Base-by-base conservation (phyloP, 805 yeast species). In the Candida xyloterini region DNA sequence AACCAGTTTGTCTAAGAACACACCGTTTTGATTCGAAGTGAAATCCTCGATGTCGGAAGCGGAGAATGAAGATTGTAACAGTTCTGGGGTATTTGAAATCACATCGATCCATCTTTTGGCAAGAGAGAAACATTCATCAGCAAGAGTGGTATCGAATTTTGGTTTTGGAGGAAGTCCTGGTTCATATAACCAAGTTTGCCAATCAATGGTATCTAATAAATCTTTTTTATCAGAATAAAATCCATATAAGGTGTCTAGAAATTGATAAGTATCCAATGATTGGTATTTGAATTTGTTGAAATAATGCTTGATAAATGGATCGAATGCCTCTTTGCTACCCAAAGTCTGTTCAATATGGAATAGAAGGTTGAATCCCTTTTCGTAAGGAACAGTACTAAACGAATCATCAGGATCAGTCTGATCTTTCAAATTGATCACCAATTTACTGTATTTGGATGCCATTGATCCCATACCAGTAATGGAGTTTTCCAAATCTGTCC, bases 91-190 rank as follows among this genome's bases (percentile, higher is more conserved):
- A 4, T 38, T 41, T 3, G 48, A 44, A 2, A 75, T 68, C 1
- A 66, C 63, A 1, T 51, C 46, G 30, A 66, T 63, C 96, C 96
- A 90, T 52, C 65, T 70, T 13, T 70, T 68, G 15, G 90, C 87
- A 42, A 89, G 70, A 3, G 55, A 51, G 51, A 78, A 77, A 52
- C 91, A 87, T 55, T 76, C 73, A 53, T 83, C 88, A 7, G 84
- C 95, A 53, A 89, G 67, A 2, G 80, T 67, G 2, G 95, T 85
- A 57, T 86, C 87, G 56, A 89, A 88, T 25, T 75, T 56, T 11
- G 95, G 95, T 57, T 78, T 83, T 47, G 95, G 95, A 29, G 97
- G 96, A 72, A 89, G 74, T 2, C 96, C 96, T 5, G 93, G 84
- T 29, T 73, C 68, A 62, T 71, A 84, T 40, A 87, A 66, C 96